phyloP scores from a whole-genome alignment of 2,329 filamentous ascomycete genomes.

The Colletotrichum orchidophilum region DNA sequence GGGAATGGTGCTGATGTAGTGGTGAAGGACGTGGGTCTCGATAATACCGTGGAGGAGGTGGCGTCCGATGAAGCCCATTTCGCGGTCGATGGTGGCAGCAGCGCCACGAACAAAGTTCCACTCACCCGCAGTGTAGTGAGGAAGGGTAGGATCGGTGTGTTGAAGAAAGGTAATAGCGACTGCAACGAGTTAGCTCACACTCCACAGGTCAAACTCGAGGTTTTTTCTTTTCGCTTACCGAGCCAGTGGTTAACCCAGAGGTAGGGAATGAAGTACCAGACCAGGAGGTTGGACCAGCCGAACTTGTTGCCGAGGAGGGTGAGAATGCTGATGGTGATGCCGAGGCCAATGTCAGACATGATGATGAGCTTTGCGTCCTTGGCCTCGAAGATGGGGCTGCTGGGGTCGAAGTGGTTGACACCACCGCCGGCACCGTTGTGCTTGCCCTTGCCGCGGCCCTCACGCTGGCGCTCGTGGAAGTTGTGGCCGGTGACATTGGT shows the following conservation, averaged over 20 bases:
- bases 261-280: conserved; percentile 97
- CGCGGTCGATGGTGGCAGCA: conserved; percentile 94
- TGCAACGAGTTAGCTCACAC: conserved; percentile 46
- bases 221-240: conserved; percentile 66
- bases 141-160: conserved; percentile 93
- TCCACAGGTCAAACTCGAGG: background rate
- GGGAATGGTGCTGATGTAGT: conserved; percentile 95
- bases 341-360: conserved; percentile 85
- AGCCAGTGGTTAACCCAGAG: conserved; percentile 99
- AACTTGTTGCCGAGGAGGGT: conserved; percentile 78
- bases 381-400: conserved; percentile 89
- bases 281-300: conserved; percentile 85
- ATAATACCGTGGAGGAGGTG: conserved; percentile 94
- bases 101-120: conserved; percentile 97
- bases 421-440: conserved; percentile 80
- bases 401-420: conserved; percentile 95
- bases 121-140: conserved; percentile 85
- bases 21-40: conserved; percentile 97
- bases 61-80: conserved; percentile 95
- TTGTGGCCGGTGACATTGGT: conserved; percentile 97
- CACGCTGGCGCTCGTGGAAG: conserved; percentile 87
- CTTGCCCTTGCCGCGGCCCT: conserved; percentile 95
- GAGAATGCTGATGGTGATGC: conserved; percentile 69
- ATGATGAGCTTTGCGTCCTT: conserved; percentile 89
- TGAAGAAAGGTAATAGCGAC: conserved; percentile 98